Evolutionary conservation across 2,329 filamentous ascomycete genomes (phyloP).

Genomic region (Sordariomycetes sp.): DNA sequence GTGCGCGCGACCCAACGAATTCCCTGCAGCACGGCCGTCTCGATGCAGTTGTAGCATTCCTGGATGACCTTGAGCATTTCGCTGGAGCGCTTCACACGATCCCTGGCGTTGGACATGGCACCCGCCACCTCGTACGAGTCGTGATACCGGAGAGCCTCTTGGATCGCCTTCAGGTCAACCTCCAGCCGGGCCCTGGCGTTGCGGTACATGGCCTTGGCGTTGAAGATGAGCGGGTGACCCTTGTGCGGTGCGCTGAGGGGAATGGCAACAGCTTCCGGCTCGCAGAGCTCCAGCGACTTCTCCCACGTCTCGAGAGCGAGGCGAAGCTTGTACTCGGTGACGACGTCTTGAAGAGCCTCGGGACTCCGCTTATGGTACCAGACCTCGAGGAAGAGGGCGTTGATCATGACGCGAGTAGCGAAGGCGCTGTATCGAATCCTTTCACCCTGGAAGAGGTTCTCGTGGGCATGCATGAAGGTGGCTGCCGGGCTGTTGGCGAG

Average conservation of each 20-base stretch:
- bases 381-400: constrained; percentile 92
- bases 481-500: constrained; percentile 60
- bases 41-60: constrained; percentile 95
- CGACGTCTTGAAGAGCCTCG: constrained; percentile 93
- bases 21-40: constrained; percentile 87
- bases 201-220: constrained; percentile 92
- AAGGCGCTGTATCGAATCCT: constrained; percentile 89
- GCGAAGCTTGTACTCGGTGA: constrained; percentile 95
- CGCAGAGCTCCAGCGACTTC: constrained; percentile 85
- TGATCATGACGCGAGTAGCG: constrained; percentile 96
- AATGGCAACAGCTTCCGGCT: constrained; percentile 80
- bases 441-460: constrained; percentile 91
- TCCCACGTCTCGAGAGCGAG: constrained; percentile 98
- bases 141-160: constrained; percentile 94
- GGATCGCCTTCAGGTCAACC: constrained; percentile 89
- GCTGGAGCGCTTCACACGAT: constrained; percentile 86
- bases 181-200: constrained; percentile 87
- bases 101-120: constrained; percentile 88
- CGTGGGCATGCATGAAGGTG: constrained; percentile 89
- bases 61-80: constrained; percentile 99
- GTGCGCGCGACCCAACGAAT: constrained; percentile 98
- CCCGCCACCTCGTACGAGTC: constrained; percentile 94
- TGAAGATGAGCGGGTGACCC: constrained; percentile 93
- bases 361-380: constrained; percentile 99
- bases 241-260: constrained; percentile 91